These are phyloP conservation scores for Dalbergia cultrata DNA, from an alignment of 306 rosid genomes.

Conservation along the genomic window DNA sequence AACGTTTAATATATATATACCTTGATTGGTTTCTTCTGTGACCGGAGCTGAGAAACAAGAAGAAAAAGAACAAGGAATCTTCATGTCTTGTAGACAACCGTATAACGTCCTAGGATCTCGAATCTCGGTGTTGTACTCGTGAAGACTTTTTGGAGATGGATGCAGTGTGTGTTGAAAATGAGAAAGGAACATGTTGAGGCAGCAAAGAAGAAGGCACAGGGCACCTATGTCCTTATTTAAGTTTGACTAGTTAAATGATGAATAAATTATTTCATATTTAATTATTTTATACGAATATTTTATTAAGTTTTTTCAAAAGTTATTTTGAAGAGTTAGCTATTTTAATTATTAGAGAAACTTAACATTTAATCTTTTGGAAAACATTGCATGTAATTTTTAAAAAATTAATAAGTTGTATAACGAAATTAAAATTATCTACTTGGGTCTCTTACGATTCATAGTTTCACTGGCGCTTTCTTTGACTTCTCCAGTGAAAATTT, in stretches of 20 bases:
- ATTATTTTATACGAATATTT: no score
- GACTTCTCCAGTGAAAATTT: background rate
- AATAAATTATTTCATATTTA: no score
- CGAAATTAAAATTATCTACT: no score
- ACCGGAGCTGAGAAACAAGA: constrained; percentile 41
- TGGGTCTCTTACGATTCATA: background rate
- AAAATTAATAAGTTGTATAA: no score
- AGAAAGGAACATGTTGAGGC: background rate
- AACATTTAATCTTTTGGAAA: no score
- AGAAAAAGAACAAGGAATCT: constrained; percentile 33
- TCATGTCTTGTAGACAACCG: constrained; percentile 40
- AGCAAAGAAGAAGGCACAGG: constrained; percentile 17
- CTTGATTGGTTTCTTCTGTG: constrained; percentile 42
- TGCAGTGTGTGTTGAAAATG: background rate
- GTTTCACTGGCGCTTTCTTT: background rate
- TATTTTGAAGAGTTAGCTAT: no score
- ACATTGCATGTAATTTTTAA: no score
- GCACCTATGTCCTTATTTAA: no score
- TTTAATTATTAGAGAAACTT: no score
- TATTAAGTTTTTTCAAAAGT: no score
- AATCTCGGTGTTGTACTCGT: background rate
- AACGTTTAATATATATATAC: constrained; percentile 35
- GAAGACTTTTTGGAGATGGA: constrained; percentile 13
- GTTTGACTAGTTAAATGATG: no score
- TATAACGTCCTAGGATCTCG: background rate